Evolutionary conservation across 1,139 yeast genomes (phyloP).

Genomic region (Arxiozyma bovina): DNA sequence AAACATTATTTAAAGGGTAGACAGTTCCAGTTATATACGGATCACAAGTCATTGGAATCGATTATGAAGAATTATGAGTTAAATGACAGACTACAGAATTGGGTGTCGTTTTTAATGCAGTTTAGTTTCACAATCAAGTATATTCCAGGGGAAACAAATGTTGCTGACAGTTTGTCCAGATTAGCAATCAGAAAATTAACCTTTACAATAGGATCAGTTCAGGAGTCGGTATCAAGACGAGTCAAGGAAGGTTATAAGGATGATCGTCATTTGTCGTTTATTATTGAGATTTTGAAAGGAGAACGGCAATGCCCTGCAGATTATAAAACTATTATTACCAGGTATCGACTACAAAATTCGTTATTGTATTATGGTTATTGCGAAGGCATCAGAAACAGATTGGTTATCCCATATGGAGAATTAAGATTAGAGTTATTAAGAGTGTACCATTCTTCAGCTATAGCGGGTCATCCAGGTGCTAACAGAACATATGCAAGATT

Average conservation of each 20-base stretch:
- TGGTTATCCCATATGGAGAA: neutral
- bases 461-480: neutral
- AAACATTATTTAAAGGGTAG: constrained; percentile 1
- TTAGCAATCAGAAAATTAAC: neutral
- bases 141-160: neutral
- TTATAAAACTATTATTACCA: neutral
- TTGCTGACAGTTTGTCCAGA: neutral
- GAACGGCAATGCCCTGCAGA: neutral
- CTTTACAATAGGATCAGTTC: neutral
- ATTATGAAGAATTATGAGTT: neutral
- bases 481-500: neutral
- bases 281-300: neutral
- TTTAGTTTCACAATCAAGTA: neutral
- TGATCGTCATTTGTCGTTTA: neutral
- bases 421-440: neutral
- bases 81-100: neutral
- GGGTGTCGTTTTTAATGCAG: neutral
- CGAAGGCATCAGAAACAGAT: neutral
- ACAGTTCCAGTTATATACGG: neutral
- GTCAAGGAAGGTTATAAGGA: neutral
- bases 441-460: neutral
- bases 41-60: neutral
- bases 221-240: neutral
- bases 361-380: neutral
- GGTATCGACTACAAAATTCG: neutral